Conservation (phyloP, 2,329 filamentous ascomycete genomes). For the Botrytis galanthina region DNA sequence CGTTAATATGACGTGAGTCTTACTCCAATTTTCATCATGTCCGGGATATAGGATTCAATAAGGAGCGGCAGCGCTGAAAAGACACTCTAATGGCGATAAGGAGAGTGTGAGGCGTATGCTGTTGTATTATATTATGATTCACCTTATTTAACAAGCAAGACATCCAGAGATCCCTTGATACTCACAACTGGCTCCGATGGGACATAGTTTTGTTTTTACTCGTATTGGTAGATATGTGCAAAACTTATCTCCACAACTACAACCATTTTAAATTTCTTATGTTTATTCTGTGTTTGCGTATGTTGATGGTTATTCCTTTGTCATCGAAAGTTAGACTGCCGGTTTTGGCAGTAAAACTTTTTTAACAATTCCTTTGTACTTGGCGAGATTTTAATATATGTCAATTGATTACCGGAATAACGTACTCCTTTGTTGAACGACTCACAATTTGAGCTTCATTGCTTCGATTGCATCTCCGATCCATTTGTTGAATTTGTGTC, state of each 20-base stretch:
- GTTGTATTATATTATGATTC: neutral
- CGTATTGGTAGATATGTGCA: neutral
- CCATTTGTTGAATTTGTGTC: neutral
- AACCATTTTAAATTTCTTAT: neutral
- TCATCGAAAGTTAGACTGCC: neutral
- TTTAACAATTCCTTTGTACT: slow-evolving; percentile 14
- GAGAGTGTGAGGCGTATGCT: neutral
- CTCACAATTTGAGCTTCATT: neutral
- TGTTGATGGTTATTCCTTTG: neutral
- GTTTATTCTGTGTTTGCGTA: neutral
- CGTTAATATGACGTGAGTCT: neutral
- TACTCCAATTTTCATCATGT: neutral
- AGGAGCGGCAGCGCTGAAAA: neutral
- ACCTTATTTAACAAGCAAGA: neutral
- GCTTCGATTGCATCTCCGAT: neutral
- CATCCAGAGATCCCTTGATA: neutral
- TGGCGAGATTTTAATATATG: neutral
- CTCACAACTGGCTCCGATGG: neutral
- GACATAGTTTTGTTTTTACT: neutral
- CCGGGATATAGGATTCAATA: no score
- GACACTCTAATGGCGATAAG: neutral
- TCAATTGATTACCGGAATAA: neutral
- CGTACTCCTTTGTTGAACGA: neutral
- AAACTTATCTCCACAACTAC: neutral
- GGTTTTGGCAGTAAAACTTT: neutral